Percentiles rank a stretch among this genome's conserved stretches.
Conservation (phyloP, 208 protist genomes). For the Leishmania amazonensis region DNA sequence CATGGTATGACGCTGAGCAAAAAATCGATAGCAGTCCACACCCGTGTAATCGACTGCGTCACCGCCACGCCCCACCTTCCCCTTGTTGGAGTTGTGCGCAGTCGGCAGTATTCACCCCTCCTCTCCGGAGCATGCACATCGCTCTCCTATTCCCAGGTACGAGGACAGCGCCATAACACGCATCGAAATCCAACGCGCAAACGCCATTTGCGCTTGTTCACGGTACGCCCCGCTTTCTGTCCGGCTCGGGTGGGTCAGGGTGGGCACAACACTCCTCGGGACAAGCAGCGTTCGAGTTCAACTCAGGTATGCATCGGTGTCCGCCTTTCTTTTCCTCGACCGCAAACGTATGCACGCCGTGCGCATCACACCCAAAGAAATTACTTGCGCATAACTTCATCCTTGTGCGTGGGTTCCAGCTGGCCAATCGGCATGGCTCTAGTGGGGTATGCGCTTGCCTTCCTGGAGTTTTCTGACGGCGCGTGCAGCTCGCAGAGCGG, state of each 20-base stretch:
- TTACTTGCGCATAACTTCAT: accelerated
- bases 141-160: neutral
- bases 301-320: neutral
- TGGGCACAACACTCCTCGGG: no score
- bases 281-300: no score
- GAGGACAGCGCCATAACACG: no score
- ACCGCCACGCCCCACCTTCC: neutral
- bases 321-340: neutral
- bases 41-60: neutral
- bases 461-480: neutral
- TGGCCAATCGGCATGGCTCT: neutral
- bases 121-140: neutral
- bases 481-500: neutral
- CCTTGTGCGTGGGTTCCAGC: neutral
- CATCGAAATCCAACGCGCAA: neutral
- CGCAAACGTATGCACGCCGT: neutral
- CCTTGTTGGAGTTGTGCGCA: neutral
- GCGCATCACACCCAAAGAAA: neutral
- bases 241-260: neutral
- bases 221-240: neutral
- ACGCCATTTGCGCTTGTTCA: no score
- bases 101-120: neutral
- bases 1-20: neutral
- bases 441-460: neutral
- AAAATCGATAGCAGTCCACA: neutral